Evolutionary conservation across 306 rosid species (phyloP), one percentile per base, ranked within the genome.

Genomic region (Glycine latifolia): DNA sequence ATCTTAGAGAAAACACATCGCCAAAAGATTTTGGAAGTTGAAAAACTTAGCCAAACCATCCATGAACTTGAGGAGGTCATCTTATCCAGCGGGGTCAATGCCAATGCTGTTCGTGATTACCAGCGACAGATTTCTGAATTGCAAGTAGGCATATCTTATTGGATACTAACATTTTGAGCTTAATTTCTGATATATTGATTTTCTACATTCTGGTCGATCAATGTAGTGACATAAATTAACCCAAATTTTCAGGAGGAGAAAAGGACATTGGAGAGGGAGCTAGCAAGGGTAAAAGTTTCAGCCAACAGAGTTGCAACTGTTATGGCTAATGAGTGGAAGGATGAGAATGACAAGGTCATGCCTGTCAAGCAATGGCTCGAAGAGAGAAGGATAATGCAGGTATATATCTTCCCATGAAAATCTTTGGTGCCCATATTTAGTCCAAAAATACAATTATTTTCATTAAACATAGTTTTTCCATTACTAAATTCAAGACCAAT

Each of bases 341-440:
- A 95, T 52, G 99, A 93, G 82, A 91, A 82, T 76, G 94, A 91
- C 79, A 90, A 86, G 81, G 98, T 95, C 81, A 93, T 95, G 99
- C 97, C 99, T 8, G 94, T 95, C 70, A 93, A 83, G 81, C 97
- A 95, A 76, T 95, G 99, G 99, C 81, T 95, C 10, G 99, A 93
- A 82, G 98, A 95, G 82, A 89, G 99, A 86, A 90, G 93, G 78
- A 80, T 95, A 1, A 65, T 91, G 91, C 99, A 90, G 95, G 98
- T 94, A 84, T 94, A 84, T 73, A 79, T 59, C 75, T 62, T 62
- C 44, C 8, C 41, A 33, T 31, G 33, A 41, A 61, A 75, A 37
- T 17, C 13, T 68, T 26, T 26, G 31, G 31, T 26, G 31, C 31
- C 31, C 31, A 26, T 35, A 55, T 73, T 58, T 35, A 49, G 8